These are phyloP conservation scores for Globisporangium nagaii DNA, from an alignment of 352 stramenopile genomes.

Conservation along the genomic window DNA sequence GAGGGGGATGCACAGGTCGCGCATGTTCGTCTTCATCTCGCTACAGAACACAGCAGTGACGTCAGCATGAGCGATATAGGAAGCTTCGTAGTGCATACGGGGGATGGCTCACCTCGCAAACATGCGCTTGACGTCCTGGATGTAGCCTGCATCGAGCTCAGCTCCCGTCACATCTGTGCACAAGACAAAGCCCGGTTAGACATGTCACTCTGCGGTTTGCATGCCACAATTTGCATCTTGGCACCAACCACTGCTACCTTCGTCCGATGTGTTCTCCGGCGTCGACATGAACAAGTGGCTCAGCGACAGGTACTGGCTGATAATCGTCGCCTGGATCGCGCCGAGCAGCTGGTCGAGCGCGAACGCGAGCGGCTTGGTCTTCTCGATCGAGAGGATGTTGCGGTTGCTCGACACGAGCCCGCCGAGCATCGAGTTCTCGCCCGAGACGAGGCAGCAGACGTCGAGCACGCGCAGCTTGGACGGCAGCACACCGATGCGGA, in stretches of 20 bases:
- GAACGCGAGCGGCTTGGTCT: conserved; percentile 40
- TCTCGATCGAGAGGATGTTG: conserved; percentile 25
- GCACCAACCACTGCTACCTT: conserved; percentile 19
- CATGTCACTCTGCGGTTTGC: too few species aligned
- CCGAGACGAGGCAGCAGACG: conserved; percentile 55
- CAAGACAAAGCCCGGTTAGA: neutral
- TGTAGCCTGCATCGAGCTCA: conserved; percentile 67
- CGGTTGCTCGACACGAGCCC: conserved; percentile 40
- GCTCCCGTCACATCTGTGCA: conserved; percentile 24
- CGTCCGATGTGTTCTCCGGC: conserved; percentile 59
- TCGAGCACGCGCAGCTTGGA: conserved; percentile 75
- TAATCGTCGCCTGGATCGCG: conserved; percentile 60
- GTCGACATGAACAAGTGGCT: conserved; percentile 78
- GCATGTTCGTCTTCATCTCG: conserved; percentile 84
- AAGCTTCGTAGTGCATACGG: too few species aligned
- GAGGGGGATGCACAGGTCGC: conserved; percentile 74
- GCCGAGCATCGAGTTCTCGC: conserved; percentile 62
- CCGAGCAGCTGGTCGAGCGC: conserved; percentile 60
- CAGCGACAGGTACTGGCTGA: conserved; percentile 60
- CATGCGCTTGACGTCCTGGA: conserved; percentile 55
- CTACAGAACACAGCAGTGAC: conserved; percentile 16
- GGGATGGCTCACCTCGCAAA: conserved; percentile 39
- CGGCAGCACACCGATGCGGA: conserved; percentile 62
- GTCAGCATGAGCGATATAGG: too few species aligned
- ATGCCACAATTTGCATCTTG: too few species aligned